Base-by-base conservation (phyloP, 78 protist species). In the Tieghemostelium lacteum region DNA sequence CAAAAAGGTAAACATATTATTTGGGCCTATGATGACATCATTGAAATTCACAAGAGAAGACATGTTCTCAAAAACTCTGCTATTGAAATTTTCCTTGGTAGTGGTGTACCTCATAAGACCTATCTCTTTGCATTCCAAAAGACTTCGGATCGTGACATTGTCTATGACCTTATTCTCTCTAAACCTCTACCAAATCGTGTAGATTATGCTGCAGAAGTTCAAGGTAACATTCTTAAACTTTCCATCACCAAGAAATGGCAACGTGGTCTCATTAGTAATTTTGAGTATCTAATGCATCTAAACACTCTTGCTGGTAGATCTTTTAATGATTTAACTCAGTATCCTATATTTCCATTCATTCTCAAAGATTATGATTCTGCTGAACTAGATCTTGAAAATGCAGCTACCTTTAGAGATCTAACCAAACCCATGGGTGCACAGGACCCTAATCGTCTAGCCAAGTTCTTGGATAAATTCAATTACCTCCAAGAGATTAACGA, bases 271-370 rank as follows among this genome's bases (percentile, higher is more conserved):
- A 65, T 98, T 57, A 58, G 86, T 63, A 97, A 97, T 91, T 95
- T 97, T 52, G 98, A 97, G 49, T 97, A 96, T 63, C 92, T 98
- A 4, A 88, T 96, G 97, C 93, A 73, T 50, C 73, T 98, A 69
- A 98, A 98, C 93, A 94, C 94, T 29, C 61, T 97, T 7, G 97
- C 99, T 0, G 99, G 99, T 24, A 93, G 99, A 33, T 85, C 98
- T 19, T 94, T 78, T 92, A 95, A 95, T 71, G 99, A 98, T 74
- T 96, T 97, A 20, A 94, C 86, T 16, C 99, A 98, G 86, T 98
- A 98, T 65, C 99, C 99, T 0, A 94, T 97, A 20, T 80, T 96
- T 22, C 98, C 98, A 26, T 96, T 94, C 87, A 73, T 96, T 5
- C 50, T 96, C 1, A 17, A 52, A 17, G 96, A 96, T 75, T 95